phyloP scores from a whole-genome alignment of 2,329 filamentous ascomycete species.

The Colletotrichum sp. region DNA sequence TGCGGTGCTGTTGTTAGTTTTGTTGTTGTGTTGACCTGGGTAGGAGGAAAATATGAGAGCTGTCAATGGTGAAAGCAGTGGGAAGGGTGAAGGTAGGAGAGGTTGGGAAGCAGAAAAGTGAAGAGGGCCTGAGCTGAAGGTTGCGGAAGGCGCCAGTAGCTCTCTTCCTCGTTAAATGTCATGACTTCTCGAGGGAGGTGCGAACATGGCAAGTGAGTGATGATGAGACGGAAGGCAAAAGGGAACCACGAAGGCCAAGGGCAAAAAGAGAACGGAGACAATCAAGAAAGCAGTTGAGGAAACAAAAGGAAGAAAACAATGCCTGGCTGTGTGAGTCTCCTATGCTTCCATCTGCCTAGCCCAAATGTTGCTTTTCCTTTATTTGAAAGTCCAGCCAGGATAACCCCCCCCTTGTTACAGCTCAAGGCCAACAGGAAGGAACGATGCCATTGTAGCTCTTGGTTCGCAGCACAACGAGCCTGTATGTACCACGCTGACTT shows the following conservation, averaged over 20 bases:
- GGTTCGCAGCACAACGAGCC: not conserved
- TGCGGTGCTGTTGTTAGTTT: not conserved
- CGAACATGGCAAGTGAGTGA: not conserved
- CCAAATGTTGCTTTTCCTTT: not conserved
- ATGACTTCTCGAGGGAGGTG: not conserved
- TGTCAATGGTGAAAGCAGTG: not conserved
- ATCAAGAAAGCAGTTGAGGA: not conserved
- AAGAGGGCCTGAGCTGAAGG: not conserved
- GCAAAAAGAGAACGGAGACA: not conserved
- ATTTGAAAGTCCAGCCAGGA: not conserved
- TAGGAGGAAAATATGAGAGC: not conserved
- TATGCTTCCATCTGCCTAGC: not conserved
- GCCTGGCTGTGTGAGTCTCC: not conserved
- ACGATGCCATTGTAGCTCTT: not conserved
- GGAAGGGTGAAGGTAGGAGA: not conserved
- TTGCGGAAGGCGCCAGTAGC: not conserved
- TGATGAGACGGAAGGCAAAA: not conserved
- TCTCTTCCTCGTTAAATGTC: not conserved
- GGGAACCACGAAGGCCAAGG: not conserved
- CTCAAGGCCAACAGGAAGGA: not conserved
- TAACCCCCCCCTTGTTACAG: not conserved
- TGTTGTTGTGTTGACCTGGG: not conserved
- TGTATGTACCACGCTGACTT: not conserved
- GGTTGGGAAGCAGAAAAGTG: not conserved
- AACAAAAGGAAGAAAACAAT: not conserved